phyloP scores from a whole-genome alignment of 306 rosid genomes.

The Quercus mongolica region DNA sequence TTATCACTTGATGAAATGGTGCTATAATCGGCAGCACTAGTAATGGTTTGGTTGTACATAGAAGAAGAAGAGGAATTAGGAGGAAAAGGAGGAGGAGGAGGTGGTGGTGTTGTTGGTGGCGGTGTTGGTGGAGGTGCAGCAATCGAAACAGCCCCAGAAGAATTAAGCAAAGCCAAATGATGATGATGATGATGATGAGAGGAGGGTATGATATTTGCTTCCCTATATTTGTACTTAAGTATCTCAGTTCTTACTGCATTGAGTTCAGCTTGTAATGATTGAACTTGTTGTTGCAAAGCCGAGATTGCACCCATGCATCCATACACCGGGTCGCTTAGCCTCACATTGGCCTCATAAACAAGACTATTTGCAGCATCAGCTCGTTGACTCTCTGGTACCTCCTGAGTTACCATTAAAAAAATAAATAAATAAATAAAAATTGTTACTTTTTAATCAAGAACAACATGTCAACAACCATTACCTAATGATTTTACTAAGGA shows the following conservation, averaged over 20 bases:
- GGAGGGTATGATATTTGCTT: conserved; percentile 46
- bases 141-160: conserved; percentile 45
- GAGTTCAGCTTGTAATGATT: conserved; percentile 78
- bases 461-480: not conserved
- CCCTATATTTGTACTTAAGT: conserved; percentile 74
- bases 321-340: conserved; percentile 94
- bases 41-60: conserved; percentile 31
- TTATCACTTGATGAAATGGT: conserved; percentile 43
- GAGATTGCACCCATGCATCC: conserved; percentile 99
- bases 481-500: not conserved
- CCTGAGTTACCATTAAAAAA: conserved; percentile 31
- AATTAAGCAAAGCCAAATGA: conserved; percentile 41
- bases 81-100: conserved; percentile 28
- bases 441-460: not conserved
- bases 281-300: conserved; percentile 87
- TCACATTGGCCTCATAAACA: conserved; percentile 91
- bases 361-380: conserved; percentile 95
- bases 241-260: conserved; percentile 74
- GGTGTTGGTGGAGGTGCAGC: conserved; percentile 48
- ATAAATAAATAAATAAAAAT: not conserved
- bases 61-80: conserved; percentile 51
- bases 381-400: conserved; percentile 80
- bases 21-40: conserved; percentile 30
- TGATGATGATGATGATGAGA: conserved; percentile 7
- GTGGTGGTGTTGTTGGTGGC: conserved; percentile 30